Percentiles rank a stretch among this genome's conserved stretches.
Conservation (phyloP, 306 rosid species). For the Lablab purpureus region DNA sequence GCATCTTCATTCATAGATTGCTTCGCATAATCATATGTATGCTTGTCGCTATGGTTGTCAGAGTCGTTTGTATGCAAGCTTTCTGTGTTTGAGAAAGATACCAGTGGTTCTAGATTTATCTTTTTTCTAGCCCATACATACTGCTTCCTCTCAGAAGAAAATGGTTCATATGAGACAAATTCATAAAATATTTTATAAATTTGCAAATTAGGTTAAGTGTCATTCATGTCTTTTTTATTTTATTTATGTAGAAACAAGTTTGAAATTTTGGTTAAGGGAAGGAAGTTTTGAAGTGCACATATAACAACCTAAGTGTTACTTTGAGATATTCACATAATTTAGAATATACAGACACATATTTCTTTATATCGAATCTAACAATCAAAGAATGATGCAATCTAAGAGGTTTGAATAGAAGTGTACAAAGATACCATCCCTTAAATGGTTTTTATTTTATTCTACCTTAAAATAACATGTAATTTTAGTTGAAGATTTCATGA, state of each 20-base stretch:
- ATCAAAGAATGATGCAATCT: neutral
- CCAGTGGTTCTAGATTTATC: neutral
- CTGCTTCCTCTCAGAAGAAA: conserved; percentile 39
- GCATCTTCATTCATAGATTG: conserved; percentile 36
- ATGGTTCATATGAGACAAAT: neutral
- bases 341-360: neutral
- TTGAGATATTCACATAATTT: neutral
- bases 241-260: neutral
- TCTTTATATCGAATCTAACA: neutral
- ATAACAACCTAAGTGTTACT: neutral
- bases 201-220: too few species aligned
- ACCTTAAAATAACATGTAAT: neutral
- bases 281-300: neutral
- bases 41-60: neutral
- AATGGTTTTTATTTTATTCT: neutral
- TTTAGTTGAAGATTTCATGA: neutral
- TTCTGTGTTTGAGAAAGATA: neutral
- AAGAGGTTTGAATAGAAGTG: neutral
- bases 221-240: neutral
- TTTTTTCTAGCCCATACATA: conserved; percentile 42
- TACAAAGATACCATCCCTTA: neutral
- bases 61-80: neutral
- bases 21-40: too few species aligned
- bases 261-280: neutral
- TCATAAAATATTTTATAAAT: neutral